Evolutionary conservation across 305 asterid genomes (phyloP).

Genomic region (Fraxinus angustifolia): DNA sequence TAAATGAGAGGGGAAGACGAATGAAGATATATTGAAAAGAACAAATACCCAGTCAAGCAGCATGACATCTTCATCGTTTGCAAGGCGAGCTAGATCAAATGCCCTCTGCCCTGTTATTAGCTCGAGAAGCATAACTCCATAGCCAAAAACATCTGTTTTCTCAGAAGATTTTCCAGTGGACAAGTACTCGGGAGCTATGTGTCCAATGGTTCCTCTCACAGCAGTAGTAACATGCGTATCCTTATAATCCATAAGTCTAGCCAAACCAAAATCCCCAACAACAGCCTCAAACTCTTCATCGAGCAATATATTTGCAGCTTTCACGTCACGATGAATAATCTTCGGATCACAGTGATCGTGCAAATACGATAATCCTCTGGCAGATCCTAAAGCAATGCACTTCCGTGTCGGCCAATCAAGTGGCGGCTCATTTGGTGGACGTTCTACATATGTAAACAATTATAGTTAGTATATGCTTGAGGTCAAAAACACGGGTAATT

Average conservation of each 20-base stretch:
- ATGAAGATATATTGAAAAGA: neutral
- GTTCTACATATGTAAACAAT: slow-evolving; percentile 36
- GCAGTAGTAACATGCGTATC: slow-evolving; percentile 66
- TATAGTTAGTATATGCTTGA: neutral
- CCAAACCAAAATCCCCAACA: slow-evolving; percentile 64
- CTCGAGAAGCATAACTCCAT: slow-evolving; percentile 68
- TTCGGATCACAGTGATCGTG: slow-evolving; percentile 64
- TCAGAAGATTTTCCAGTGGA: slow-evolving; percentile 68
- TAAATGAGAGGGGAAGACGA: neutral
- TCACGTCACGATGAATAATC: slow-evolving; percentile 60
- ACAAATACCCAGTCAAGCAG: slow-evolving; percentile 54
- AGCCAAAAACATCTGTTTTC: slow-evolving; percentile 65
- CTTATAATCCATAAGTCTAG: slow-evolving; percentile 63
- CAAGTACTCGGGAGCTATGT: slow-evolving; percentile 61
- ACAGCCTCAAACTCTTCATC: slow-evolving; percentile 66
- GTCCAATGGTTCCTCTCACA: slow-evolving; percentile 63
- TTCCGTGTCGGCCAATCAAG: slow-evolving; percentile 55
- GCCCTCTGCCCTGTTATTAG: slow-evolving; percentile 67
- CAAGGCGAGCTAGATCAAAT: slow-evolving; percentile 64
- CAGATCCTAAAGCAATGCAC: slow-evolving; percentile 57
- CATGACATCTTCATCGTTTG: slow-evolving; percentile 69
- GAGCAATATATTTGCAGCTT: slow-evolving; percentile 57
- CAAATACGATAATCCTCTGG: slow-evolving; percentile 52
- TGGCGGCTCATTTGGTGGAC: slow-evolving; percentile 50
- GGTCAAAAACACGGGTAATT: neutral